Evolutionary conservation across 805 yeast genomes (phyloP).

Genomic region (Isabelozyma heimii): DNA sequence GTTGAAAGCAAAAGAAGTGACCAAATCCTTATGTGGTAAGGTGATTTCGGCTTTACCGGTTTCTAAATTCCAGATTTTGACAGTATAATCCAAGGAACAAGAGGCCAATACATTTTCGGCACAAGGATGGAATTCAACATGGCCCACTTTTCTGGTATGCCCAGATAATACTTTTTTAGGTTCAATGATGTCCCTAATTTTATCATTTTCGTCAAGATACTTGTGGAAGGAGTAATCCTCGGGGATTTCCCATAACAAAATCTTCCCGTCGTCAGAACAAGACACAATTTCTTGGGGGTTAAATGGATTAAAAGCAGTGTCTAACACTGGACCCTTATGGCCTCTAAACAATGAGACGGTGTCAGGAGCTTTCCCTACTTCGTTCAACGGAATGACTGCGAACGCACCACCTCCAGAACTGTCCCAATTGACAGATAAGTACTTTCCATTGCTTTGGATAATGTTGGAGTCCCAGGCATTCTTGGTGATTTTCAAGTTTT

Average conservation of each 20-base stretch:
- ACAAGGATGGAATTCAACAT: slow-evolving; percentile 82
- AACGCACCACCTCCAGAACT: slow-evolving; percentile 98
- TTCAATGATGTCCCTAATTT: slow-evolving; percentile 57
- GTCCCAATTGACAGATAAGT: slow-evolving; percentile 85
- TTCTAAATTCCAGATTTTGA: slow-evolving; percentile 86
- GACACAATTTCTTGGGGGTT: slow-evolving; percentile 72
- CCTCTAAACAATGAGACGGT: slow-evolving; percentile 92
- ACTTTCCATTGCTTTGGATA: slow-evolving; percentile 83
- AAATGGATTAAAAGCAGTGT: slow-evolving; percentile 94
- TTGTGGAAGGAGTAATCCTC: slow-evolving; percentile 70
- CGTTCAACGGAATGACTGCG: slow-evolving; percentile 83
- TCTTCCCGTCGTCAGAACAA: slow-evolving; percentile 75
- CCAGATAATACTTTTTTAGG: slow-evolving; percentile 75
- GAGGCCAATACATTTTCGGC: slow-evolving; percentile 87
- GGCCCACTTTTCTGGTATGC: slow-evolving; percentile 94
- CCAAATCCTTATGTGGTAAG: slow-evolving; percentile 82
- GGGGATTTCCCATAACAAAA: slow-evolving; percentile 88
- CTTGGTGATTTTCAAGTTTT: slow-evolving; percentile 73
- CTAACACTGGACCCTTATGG: slow-evolving; percentile 91
- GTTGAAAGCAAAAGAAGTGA: slow-evolving; percentile 90
- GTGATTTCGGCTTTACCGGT: slow-evolving; percentile 69
- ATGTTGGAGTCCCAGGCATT: slow-evolving; percentile 97
- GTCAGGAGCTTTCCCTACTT: slow-evolving; percentile 92
- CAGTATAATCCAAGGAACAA: slow-evolving; percentile 84
- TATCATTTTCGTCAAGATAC: slow-evolving; percentile 51